Evolutionary conservation across 352 stramenopile genomes (phyloP).

Genomic region (Globisporangium orthogonon): DNA sequence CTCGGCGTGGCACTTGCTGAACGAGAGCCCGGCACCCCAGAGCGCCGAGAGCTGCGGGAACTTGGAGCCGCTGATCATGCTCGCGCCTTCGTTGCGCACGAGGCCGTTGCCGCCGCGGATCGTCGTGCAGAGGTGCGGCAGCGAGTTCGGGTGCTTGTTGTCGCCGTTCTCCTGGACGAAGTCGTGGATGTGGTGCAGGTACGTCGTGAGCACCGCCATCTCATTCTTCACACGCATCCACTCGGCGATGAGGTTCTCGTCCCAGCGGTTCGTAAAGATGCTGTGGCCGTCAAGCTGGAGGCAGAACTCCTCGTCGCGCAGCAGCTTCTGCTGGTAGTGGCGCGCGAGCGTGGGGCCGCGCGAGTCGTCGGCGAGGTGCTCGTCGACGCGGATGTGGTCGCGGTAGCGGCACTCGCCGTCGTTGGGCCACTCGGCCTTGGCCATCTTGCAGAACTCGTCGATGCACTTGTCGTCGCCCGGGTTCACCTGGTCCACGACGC

Average conservation of each 20-base stretch:
- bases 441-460: constrained; percentile 76
- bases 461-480: constrained; percentile 58
- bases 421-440: constrained; percentile 52
- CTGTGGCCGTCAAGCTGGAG: constrained; percentile 80
- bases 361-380: constrained; percentile 60
- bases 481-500: constrained; percentile 82
- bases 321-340: constrained; percentile 77
- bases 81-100: constrained; percentile 71
- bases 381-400: constrained; percentile 66
- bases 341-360: constrained; percentile 70
- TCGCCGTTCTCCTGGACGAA: constrained; percentile 76
- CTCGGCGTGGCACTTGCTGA: constrained; percentile 82
- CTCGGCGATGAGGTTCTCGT: constrained; percentile 62
- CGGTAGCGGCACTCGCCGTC: constrained; percentile 60
- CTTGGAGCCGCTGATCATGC: constrained; percentile 71
- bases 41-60: constrained; percentile 66
- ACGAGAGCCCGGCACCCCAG: constrained; percentile 77
- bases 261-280: constrained; percentile 84
- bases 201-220: constrained; percentile 79
- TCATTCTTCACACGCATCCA: constrained; percentile 77
- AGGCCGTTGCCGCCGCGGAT: constrained; percentile 57
- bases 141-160: constrained; percentile 50
- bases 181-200: constrained; percentile 79
- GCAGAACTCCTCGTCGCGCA: constrained; percentile 76
- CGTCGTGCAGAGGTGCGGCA: constrained; percentile 73